Conservation (phyloP, 2,329 filamentous ascomycete genomes). For the Ceratocystis lukuohia region DNA sequence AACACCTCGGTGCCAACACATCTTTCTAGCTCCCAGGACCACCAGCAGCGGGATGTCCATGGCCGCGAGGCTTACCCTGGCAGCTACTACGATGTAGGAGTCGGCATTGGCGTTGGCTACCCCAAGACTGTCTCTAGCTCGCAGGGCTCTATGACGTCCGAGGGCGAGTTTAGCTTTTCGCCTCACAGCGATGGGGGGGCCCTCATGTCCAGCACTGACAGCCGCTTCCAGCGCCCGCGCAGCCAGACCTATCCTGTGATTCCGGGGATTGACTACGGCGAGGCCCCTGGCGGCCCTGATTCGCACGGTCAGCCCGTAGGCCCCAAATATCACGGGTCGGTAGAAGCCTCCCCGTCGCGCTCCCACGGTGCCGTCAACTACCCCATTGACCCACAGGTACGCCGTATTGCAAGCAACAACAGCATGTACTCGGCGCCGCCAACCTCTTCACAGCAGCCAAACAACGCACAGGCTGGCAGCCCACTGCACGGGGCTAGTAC, state of each 20-base stretch:
- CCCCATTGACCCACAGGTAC: slow-evolving; percentile 2
- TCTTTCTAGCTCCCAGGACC: background rate
- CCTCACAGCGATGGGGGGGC: slow-evolving; percentile 57
- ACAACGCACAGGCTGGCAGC: slow-evolving; percentile 26
- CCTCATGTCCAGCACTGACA: slow-evolving; percentile 36
- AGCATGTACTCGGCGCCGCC: slow-evolving; percentile 10
- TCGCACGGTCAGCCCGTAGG: background rate
- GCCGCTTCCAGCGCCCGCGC: slow-evolving; percentile 57
- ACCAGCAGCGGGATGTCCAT: background rate
- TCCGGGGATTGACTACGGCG: slow-evolving; percentile 46
- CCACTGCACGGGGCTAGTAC: background rate
- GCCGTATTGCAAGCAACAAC: slow-evolving; percentile 14
- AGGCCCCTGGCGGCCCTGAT: slow-evolving; percentile 20
- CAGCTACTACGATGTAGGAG: slow-evolving; percentile 12
- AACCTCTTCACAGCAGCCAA: slow-evolving; percentile 25
- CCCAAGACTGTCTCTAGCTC: background rate
- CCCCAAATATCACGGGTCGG: background rate
- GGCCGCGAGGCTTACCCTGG: background rate
- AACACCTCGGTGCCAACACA: background rate
- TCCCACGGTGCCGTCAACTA: background rate
- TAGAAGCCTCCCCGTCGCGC: slow-evolving; percentile 16
- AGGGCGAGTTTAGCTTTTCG: slow-evolving; percentile 60
- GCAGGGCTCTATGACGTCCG: slow-evolving; percentile 57
- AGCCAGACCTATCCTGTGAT: slow-evolving; percentile 71
- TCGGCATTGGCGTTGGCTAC: background rate